Evolutionary conservation across 164 flowering plant species (phyloP).

Genomic region (Houttuynia cordata): DNA sequence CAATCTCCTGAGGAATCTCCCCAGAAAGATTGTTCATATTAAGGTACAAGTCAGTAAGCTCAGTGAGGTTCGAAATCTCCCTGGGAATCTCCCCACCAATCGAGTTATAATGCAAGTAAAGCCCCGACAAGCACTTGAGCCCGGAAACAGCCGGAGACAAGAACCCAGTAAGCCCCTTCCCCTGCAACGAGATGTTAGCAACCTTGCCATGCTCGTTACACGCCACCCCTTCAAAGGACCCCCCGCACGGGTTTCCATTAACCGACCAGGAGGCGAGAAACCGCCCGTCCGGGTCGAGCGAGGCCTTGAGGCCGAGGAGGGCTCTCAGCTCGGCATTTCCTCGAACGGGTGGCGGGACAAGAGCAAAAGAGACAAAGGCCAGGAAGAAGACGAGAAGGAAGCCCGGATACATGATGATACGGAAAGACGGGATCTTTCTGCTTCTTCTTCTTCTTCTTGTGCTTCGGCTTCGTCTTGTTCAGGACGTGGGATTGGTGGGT

Average conservation of each 20-base stretch:
- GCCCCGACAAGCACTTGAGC: conserved; percentile 64
- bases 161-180: conserved; percentile 67
- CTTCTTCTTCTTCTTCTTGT: neutral
- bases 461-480: neutral
- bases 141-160: conserved; percentile 54
- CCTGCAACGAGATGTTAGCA: conserved; percentile 76
- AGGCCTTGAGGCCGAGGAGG: conserved; percentile 51
- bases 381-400: conserved; percentile 6
- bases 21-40: conserved; percentile 79
- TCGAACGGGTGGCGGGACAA: conserved; percentile 5
- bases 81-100: conserved; percentile 64
- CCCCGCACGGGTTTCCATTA: conserved; percentile 47
- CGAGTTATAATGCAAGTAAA: conserved; percentile 77
- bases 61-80: conserved; percentile 50
- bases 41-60: conserved; percentile 76
- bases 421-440: neutral
- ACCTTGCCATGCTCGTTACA: conserved; percentile 66
- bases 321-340: conserved; percentile 31
- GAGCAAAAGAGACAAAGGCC: conserved; percentile 1
- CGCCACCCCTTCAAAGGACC: conserved; percentile 67
- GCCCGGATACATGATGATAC: no score
- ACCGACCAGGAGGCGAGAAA: conserved; percentile 65
- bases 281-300: conserved; percentile 53
- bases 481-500: no score
- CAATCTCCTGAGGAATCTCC: conserved; percentile 55